phyloP scores from a whole-genome alignment of 108 stramenopile genomes.

The Nitzschia sp. region DNA sequence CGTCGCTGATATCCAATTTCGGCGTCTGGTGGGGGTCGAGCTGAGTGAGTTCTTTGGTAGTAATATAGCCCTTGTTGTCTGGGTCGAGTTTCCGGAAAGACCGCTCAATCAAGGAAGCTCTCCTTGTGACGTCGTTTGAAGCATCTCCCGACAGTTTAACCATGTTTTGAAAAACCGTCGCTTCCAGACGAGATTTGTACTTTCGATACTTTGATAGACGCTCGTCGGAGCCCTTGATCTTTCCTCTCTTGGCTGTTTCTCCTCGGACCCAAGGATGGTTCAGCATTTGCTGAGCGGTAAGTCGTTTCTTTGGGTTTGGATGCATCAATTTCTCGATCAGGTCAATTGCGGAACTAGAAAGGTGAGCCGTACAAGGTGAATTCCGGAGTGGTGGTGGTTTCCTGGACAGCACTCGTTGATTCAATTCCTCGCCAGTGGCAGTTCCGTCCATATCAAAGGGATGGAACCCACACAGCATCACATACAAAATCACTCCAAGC shows the following conservation, averaged over 20 bases:
- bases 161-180: conserved; percentile 70
- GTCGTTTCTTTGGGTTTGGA: conserved; percentile 61
- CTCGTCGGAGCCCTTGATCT: conserved; percentile 61
- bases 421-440: conserved; percentile 64
- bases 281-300: conserved; percentile 79
- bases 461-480: conserved; percentile 84
- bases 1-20: conserved; percentile 17
- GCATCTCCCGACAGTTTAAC: conserved; percentile 50
- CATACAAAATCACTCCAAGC: conserved; percentile 83
- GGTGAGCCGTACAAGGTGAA: conserved; percentile 42
- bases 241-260: conserved; percentile 65
- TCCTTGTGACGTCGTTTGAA: conserved; percentile 40
- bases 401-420: conserved; percentile 39
- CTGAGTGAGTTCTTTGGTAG: conserved; percentile 27
- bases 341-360: conserved; percentile 71
- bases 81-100: conserved; percentile 68
- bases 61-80: conserved; percentile 44
- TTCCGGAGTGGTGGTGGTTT: conserved; percentile 45
- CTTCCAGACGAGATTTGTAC: conserved; percentile 67
- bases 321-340: conserved; percentile 73
- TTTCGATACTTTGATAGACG: conserved; percentile 51
- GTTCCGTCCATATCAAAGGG: conserved; percentile 77
- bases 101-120: conserved; percentile 71
- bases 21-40: neutral
- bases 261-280: conserved; percentile 90